These are phyloP conservation scores for Pholiota microspora DNA, from an alignment of 768 basidiomycete genomes.

Conservation along the genomic window DNA sequence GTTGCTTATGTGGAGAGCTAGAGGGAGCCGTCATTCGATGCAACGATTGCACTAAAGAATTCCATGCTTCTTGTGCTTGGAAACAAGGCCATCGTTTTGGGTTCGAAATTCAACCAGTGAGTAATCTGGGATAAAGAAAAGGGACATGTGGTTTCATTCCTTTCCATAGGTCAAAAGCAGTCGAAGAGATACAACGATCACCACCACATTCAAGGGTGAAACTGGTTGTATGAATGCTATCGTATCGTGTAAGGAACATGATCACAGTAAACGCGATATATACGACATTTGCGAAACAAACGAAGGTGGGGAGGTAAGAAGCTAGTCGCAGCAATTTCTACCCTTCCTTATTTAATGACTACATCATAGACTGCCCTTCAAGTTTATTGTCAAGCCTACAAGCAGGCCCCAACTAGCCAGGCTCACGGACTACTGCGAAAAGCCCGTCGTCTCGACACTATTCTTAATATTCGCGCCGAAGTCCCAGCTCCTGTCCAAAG, in stretches of 20 bases:
- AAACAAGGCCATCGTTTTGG: constrained; percentile 79
- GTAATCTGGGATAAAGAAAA: constrained; percentile 25
- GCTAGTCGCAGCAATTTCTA: background rate
- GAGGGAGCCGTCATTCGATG: constrained; percentile 86
- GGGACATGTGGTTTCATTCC: background rate
- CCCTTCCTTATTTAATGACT: background rate
- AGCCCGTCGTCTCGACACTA: constrained; percentile 77
- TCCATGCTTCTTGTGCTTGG: constrained; percentile 93
- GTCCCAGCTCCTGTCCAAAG: constrained; percentile 19
- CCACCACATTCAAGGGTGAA: constrained; percentile 75
- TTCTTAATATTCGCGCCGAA: constrained; percentile 53
- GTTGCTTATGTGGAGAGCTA: constrained; percentile 66
- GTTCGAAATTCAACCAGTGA: constrained; percentile 86
- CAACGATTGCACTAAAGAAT: constrained; percentile 75
- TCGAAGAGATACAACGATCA: constrained; percentile 62
- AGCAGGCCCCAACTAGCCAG: constrained; percentile 67
- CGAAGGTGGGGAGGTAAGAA: constrained; percentile 72
- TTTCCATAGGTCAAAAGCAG: constrained; percentile 68
- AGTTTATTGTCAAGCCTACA: constrained; percentile 83
- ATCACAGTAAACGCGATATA: constrained; percentile 59
- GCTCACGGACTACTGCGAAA: constrained; percentile 88
- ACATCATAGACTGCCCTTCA: constrained; percentile 78
- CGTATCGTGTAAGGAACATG: constrained; percentile 78
- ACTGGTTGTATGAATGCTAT: constrained; percentile 77
- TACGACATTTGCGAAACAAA: constrained; percentile 86